Conservation (phyloP, 2,329 filamentous ascomycete genomes). For the Hypoxylon sp. region DNA sequence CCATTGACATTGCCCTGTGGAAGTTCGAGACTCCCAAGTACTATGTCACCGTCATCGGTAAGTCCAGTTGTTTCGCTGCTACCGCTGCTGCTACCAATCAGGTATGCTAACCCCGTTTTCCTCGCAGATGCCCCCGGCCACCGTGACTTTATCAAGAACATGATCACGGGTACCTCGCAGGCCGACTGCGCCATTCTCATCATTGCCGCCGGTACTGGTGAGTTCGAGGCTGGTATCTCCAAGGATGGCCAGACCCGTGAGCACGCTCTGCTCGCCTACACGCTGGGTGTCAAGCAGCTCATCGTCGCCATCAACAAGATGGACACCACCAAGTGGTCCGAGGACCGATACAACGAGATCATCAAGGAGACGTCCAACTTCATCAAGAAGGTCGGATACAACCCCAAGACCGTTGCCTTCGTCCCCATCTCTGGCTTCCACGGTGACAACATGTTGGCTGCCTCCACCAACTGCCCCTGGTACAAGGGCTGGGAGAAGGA, state of each 20-base stretch:
- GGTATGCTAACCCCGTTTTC: slow-evolving; percentile 32
- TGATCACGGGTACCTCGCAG: slow-evolving; percentile 99
- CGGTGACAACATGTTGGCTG: slow-evolving; percentile 98
- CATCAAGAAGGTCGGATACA: slow-evolving; percentile 99
- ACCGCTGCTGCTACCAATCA: not conserved
- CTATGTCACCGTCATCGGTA: slow-evolving; percentile 97
- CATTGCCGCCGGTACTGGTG: slow-evolving; percentile 99
- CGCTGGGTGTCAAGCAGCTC: slow-evolving; percentile 99
- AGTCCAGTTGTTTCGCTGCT: no score
- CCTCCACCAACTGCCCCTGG: slow-evolving; percentile 95
- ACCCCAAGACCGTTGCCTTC: slow-evolving; percentile 98
- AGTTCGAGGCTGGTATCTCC: slow-evolving; percentile 99
- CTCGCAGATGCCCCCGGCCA: slow-evolving; percentile 89
- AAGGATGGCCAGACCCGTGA: slow-evolving; percentile 99
- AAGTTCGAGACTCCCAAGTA: slow-evolving; percentile 99
- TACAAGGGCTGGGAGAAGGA: slow-evolving; percentile 99
- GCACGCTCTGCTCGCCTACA: slow-evolving; percentile 99
- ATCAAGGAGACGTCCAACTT: slow-evolving; percentile 99
- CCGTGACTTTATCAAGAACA: slow-evolving; percentile 99
- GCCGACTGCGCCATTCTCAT: slow-evolving; percentile 99
- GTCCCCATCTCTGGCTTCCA: slow-evolving; percentile 99
- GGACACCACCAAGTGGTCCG: slow-evolving; percentile 99
- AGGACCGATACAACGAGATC: slow-evolving; percentile 97
- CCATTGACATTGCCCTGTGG: slow-evolving; percentile 99
- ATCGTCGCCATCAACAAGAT: slow-evolving; percentile 99